phyloP scores from a whole-genome alignment of 192 early-diverging fungal species.

The Chytriomyces sp. region DNA sequence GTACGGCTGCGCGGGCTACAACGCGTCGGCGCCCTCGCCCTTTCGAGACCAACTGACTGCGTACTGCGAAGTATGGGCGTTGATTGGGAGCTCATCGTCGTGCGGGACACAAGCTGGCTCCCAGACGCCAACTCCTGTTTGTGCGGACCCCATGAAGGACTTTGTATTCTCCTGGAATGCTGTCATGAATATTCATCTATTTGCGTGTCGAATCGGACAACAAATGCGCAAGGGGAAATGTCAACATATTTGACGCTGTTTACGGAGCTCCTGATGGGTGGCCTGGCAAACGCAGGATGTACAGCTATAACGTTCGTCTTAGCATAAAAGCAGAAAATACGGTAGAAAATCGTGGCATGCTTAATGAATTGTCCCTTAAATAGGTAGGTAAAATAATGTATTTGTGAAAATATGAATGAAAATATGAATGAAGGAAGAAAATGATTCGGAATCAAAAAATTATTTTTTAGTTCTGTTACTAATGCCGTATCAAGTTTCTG shows the following conservation, averaged over 20 bases:
- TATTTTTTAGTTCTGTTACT: conserved; percentile 3
- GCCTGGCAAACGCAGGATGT: not conserved
- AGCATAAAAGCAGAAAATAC: no score
- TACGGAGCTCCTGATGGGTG: not conserved
- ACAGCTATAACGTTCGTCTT: no score
- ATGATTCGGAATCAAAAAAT: no score
- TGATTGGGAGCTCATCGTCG: not conserved
- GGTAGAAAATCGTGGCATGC: no score
- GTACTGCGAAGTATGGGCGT: conserved; percentile 19
- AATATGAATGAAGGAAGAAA: no score
- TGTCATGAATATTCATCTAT: not conserved
- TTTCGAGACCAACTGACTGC: conserved; percentile 15
- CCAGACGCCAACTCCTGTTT: not conserved
- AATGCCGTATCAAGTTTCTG: not conserved
- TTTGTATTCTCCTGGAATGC: conserved; percentile 9
- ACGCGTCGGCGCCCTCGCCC: conserved; percentile 14
- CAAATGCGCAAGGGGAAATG: not conserved
- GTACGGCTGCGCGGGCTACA: conserved; percentile 33
- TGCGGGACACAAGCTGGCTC: not conserved
- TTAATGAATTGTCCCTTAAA: no score
- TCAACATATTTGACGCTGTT: conserved; percentile 4
- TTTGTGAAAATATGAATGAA: no score
- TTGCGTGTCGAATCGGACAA: not conserved
- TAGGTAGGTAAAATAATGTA: no score
- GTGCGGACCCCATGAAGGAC: not conserved